Conservation (phyloP, 2,329 filamentous ascomycete species). For the Neospermospora avenae region DNA sequence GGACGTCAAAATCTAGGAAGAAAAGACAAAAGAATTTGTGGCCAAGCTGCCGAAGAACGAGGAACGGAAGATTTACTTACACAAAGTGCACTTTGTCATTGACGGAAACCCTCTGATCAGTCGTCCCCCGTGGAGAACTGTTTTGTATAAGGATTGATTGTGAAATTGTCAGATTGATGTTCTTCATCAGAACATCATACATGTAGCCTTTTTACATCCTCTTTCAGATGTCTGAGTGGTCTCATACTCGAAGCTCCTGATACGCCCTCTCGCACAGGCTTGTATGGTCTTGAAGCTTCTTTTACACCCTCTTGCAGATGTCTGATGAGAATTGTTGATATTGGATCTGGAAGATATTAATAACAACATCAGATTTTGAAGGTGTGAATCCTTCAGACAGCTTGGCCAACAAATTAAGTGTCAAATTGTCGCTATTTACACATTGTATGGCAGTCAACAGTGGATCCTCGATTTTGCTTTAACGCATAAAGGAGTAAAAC, state of each 20-base stretch:
- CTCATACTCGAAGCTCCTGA: not conserved
- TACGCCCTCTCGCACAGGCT: no score
- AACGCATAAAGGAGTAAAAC: no score
- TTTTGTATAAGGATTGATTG: no score
- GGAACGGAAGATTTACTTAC: not conserved
- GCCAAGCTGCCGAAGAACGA: not conserved
- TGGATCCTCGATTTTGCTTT: no score
- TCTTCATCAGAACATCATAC: no score
- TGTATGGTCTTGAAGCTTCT: not conserved
- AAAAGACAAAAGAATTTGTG: not conserved
- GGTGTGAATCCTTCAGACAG: not conserved
- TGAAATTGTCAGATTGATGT: no score
- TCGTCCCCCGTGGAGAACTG: no score
- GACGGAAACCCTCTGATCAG: no score
- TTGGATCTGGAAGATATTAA: not conserved
- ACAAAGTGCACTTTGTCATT: no score
- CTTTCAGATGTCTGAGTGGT: not conserved
- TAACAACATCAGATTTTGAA: not conserved
- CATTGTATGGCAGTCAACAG: no score
- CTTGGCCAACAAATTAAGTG: not conserved
- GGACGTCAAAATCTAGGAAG: not conserved
- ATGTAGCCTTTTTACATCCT: no score
- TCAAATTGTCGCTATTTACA: not conserved
- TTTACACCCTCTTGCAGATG: not conserved
- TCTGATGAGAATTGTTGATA: not conserved